Percentiles rank a stretch among this genome's conserved stretches.
phyloP scores from a whole-genome alignment of 352 stramenopile species.

The Pilasporangium apinafurcum region DNA sequence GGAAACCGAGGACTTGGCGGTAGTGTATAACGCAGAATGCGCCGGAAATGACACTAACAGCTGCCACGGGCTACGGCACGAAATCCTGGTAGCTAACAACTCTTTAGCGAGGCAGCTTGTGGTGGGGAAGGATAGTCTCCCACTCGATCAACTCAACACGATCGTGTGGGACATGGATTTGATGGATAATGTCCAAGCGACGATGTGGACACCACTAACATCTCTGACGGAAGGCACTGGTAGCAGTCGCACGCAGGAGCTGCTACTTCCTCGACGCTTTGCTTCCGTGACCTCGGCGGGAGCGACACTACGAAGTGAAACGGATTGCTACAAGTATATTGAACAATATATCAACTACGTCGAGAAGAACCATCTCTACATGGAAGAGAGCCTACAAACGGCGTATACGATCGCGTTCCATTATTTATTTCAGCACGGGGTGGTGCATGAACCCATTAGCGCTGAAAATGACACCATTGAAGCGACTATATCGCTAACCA shows the following conservation, averaged over 20 bases:
- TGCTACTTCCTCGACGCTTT: conserved; percentile 8
- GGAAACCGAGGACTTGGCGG: conserved; percentile 4
- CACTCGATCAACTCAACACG: too few relatives aligned
- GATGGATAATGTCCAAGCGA: too few relatives aligned
- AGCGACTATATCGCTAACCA: too few relatives aligned
- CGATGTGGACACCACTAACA: too few relatives aligned
- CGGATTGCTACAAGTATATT: not conserved
- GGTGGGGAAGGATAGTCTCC: too few relatives aligned
- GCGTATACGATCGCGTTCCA: conserved; percentile 24
- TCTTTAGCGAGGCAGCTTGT: too few relatives aligned
- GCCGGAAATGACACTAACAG: not conserved
- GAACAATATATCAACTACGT: conserved; percentile 6
- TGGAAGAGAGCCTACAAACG: conserved; percentile 25
- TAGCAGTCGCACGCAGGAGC: too few relatives aligned
- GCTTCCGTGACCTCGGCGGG: not conserved
- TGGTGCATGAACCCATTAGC: too few relatives aligned
- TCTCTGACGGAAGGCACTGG: too few relatives aligned
- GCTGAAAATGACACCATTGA: too few relatives aligned
- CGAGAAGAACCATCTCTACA: conserved; percentile 35
- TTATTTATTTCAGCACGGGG: conserved; percentile 25
- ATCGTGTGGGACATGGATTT: too few relatives aligned
- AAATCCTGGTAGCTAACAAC: too few relatives aligned
- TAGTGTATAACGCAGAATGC: conserved; percentile 7
- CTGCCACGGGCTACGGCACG: conserved; percentile 1
- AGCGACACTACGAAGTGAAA: not conserved